These are phyloP conservation scores for Allomyces macrogynus DNA, from an alignment of 192 early-diverging fungal species.

Conservation along the genomic window DNA sequence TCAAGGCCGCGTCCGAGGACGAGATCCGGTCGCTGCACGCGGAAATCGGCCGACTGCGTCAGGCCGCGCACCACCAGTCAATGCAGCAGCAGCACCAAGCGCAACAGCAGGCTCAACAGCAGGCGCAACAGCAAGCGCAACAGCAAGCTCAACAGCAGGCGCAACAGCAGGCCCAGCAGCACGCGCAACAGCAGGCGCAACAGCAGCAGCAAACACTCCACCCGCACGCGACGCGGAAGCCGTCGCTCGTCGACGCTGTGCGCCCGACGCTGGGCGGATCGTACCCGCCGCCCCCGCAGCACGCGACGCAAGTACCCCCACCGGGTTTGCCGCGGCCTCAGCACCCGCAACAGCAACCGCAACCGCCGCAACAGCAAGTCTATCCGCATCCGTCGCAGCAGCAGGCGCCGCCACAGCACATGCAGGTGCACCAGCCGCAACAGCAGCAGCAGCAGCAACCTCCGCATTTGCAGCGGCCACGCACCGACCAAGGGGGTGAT, in stretches of 20 bases:
- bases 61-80: constrained; percentile 3
- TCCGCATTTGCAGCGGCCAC: no score
- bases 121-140: constrained; percentile 1
- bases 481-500: no score
- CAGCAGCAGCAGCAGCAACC: no score
- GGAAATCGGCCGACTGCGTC: background rate
- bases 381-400: no score
- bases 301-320: no score
- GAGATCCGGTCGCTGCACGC: background rate
- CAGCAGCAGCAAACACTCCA: background rate
- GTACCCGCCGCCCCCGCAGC: no score
- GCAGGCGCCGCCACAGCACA: no score
- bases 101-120: constrained; percentile 3
- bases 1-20: background rate
- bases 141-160: background rate
- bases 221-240: background rate
- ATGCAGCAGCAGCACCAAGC: constrained; percentile 7
- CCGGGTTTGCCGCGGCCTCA: no score
- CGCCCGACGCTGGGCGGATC: background rate
- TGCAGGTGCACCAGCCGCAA: no score
- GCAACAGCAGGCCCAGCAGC: background rate
- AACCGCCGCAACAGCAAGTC: no score
- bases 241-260: background rate
- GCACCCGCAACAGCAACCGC: no score
- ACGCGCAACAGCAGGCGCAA: no score